Evolutionary conservation across 306 rosid genomes (phyloP).

Genomic region (Sphenostylis stenocarpa): DNA sequence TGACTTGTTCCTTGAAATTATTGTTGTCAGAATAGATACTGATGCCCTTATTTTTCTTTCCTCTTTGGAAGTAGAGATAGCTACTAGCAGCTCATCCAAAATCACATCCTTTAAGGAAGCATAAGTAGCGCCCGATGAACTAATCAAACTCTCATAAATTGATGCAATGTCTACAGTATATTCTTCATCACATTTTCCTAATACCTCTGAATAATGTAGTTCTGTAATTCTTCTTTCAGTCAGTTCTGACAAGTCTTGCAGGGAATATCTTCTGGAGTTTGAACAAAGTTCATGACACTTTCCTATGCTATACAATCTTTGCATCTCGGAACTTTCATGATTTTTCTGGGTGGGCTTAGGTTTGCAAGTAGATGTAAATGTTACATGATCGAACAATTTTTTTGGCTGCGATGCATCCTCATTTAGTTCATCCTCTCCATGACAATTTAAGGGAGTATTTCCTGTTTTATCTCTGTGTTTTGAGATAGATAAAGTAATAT

Average conservation of each 20-base stretch:
- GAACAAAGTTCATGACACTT: constrained; percentile 43
- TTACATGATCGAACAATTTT: constrained; percentile 42
- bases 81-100: constrained; percentile 63
- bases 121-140: constrained; percentile 50
- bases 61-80: constrained; percentile 72
- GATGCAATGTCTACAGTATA: constrained; percentile 57
- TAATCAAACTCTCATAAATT: constrained; percentile 50
- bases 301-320: constrained; percentile 28
- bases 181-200: constrained; percentile 57
- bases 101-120: constrained; percentile 66
- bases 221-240: constrained; percentile 45
- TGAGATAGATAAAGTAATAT: constrained; percentile 38
- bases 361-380: constrained; percentile 37
- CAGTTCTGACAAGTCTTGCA: constrained; percentile 40
- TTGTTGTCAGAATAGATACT: constrained; percentile 59
- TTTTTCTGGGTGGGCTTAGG: constrained; percentile 34
- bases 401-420: constrained; percentile 35
- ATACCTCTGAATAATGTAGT: constrained; percentile 49
- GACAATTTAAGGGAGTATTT: constrained; percentile 30
- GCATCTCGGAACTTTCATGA: constrained; percentile 33
- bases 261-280: constrained; percentile 44
- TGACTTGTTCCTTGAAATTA: constrained; percentile 65
- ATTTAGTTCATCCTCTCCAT: constrained; percentile 43
- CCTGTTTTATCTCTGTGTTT: constrained; percentile 37
- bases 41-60: constrained; percentile 69